Percentiles rank a stretch among this genome's conserved stretches.
Evolutionary conservation across 306 rosid genomes (phyloP).

Genomic region (Rosa multiflora): DNA sequence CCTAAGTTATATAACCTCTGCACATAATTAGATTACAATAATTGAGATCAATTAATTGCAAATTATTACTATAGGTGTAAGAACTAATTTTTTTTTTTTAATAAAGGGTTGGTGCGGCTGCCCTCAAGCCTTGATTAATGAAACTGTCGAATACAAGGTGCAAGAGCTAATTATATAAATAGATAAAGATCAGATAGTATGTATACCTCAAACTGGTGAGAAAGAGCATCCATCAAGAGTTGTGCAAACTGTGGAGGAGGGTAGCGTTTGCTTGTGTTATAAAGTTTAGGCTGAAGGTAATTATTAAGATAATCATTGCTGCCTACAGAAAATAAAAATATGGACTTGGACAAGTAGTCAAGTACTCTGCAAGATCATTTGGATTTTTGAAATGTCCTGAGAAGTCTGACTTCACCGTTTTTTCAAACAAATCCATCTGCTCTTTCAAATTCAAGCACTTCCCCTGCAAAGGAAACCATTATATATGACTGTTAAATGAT

Average conservation of each 20-base stretch:
- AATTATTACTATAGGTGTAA: neutral
- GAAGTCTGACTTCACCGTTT: constrained; percentile 22
- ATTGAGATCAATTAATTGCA: neutral
- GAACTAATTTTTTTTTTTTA: too few relatives aligned
- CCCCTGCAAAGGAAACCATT: constrained; percentile 33
- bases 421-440: constrained; percentile 38
- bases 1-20: constrained; percentile 51
- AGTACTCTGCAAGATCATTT: constrained; percentile 21
- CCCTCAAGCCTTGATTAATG: too few relatives aligned
- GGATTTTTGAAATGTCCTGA: constrained; percentile 8
- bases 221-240: constrained; percentile 30
- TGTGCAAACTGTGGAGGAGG: constrained; percentile 34
- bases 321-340: constrained; percentile 37
- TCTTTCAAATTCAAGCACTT: constrained; percentile 44
- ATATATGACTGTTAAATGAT: neutral
- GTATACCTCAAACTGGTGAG: constrained; percentile 32
- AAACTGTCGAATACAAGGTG: too few relatives aligned
- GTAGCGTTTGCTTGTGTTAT: constrained; percentile 26
- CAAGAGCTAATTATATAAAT: neutral
- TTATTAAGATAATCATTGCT: constrained; percentile 53
- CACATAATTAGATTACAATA: neutral
- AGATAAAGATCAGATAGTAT: neutral
- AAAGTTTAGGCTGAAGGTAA: constrained; percentile 24
- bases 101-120: too few relatives aligned
- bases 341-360: constrained; percentile 44